phyloP scores from a whole-genome alignment of 768 basidiomycete genomes.

The Chalciporus pseudorubinellus region DNA sequence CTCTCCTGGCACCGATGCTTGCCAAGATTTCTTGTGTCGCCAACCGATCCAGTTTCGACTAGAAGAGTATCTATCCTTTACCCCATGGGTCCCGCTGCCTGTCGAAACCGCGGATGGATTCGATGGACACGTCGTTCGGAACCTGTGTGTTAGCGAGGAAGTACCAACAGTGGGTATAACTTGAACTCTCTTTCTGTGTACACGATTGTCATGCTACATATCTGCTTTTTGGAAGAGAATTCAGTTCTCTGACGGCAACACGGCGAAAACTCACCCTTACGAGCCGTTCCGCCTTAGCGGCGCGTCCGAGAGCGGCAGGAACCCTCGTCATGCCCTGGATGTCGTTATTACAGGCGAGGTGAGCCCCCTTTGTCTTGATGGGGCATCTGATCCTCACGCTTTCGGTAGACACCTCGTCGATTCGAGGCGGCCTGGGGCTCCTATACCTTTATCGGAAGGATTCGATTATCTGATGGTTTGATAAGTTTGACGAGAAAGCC shows the following conservation, averaged over 20 bases:
- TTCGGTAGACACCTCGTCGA: slow-evolving; percentile 46
- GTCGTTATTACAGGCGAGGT: slow-evolving; percentile 38
- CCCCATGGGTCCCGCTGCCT: slow-evolving; percentile 36
- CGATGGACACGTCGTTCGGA: slow-evolving; percentile 24
- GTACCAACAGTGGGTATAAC: slow-evolving; percentile 25
- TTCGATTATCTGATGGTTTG: slow-evolving; percentile 53
- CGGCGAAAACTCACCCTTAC: slow-evolving; percentile 26
- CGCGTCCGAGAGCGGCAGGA: slow-evolving; percentile 27
- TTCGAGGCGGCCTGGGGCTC: slow-evolving; percentile 67
- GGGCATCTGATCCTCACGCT: slow-evolving; percentile 23
- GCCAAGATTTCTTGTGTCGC: slow-evolving; percentile 40
- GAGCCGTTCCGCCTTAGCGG: slow-evolving; percentile 31
- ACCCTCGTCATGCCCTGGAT: slow-evolving; percentile 32
- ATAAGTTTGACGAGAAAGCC: slow-evolving; percentile 62
- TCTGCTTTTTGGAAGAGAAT: slow-evolving; percentile 16
- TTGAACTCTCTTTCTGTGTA: background rate
- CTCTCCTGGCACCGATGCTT: slow-evolving; percentile 5
- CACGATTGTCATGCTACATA: slow-evolving; percentile 23
- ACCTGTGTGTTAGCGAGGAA: slow-evolving; percentile 19
- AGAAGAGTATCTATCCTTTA: slow-evolving; percentile 43
- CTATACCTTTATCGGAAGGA: slow-evolving; percentile 56
- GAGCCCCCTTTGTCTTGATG: slow-evolving; percentile 20
- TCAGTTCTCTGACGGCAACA: slow-evolving; percentile 29
- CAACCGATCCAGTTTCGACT: slow-evolving; percentile 51
- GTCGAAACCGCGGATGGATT: slow-evolving; percentile 18